A percentile compares a stretch with the other conserved stretches of the same genome.
Evolutionary conservation across 2,329 filamentous ascomycete species (phyloP).

Genomic region (Zasmidium angulare): DNA sequence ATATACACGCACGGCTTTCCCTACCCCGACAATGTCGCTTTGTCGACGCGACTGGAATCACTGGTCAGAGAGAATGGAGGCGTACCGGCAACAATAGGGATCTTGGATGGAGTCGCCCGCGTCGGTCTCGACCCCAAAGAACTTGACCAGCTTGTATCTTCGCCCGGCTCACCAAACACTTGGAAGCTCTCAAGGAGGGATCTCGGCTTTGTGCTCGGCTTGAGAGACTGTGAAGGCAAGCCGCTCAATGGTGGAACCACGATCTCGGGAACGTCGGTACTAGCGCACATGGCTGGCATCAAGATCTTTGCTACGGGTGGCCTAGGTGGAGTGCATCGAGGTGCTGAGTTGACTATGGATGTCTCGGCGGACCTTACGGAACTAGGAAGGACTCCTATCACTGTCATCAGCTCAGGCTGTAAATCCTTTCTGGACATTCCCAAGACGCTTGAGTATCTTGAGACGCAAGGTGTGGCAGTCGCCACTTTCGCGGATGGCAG

Average conservation of each 20-base stretch:
- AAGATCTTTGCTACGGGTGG: constrained; percentile 93
- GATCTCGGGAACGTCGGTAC: constrained; percentile 86
- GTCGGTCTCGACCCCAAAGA: constrained; percentile 76
- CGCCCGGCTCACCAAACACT: constrained; percentile 55
- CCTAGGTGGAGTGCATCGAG: constrained; percentile 89
- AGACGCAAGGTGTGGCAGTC: constrained; percentile 74
- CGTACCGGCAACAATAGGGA: constrained; percentile 86
- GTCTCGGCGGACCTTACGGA: constrained; percentile 94
- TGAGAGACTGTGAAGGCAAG: constrained; percentile 66
- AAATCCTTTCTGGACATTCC: constrained; percentile 96
- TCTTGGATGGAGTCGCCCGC: constrained; percentile 77
- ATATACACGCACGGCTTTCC: constrained; percentile 92
- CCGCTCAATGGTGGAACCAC: constrained; percentile 86
- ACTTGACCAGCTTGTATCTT: constrained; percentile 65
- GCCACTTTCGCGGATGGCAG: constrained; percentile 87
- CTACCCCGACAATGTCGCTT: constrained; percentile 69
- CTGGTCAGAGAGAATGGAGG: constrained; percentile 78
- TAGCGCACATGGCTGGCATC: constrained; percentile 84
- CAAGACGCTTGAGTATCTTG: constrained; percentile 78
- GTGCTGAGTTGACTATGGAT: constrained; percentile 83
- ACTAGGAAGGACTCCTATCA: constrained; percentile 82
- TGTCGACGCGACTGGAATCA: constrained; percentile 78
- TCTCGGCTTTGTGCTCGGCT: constrained; percentile 75
- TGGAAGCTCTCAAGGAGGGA: constrained; percentile 90
- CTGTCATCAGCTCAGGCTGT: constrained; percentile 85